Base-by-base conservation (phyloP, 225 moss, liverwort and hornwort species). In the Neckera pumila region DNA sequence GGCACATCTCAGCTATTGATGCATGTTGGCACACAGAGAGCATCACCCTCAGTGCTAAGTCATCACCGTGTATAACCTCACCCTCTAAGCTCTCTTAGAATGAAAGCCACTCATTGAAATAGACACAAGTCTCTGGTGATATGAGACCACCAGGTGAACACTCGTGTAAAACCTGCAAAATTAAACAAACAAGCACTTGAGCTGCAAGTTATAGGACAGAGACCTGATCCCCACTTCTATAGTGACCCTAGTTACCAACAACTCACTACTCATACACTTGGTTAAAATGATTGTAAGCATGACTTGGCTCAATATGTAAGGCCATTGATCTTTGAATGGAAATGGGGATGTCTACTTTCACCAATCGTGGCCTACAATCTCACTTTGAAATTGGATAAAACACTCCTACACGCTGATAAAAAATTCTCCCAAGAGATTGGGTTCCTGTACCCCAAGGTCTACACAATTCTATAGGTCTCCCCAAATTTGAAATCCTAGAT, bases 101-200 rank as follows among this genome's bases (percentile, higher is more conserved):
- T 79, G 94, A 76, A 84, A 97, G 93, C 98, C 98, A 98, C 12
- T 93, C 89, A 53, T 95, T 89, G 87, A 91, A 98, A 83, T 98
- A 98, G 58, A 96, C 92, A 90, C 98, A 98, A 72, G 96, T 97
- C 86, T 96, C 95, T 65, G 98, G 98, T 64, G 97, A 98, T 81
- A 98, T 92, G 36, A 94, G 91, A 86, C 97, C 98, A 88, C 95
- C 95, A 51, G 95, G 95, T 58, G 93, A 45, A 87, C 98, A 98
- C 75, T 97, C 96, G 43, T 91, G 97, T 85, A 98, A 92, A 87
- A 98, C 98, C 98, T 98, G 92, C 87, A 91, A 82, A 61, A 66
- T 89, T 62, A 10, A 87, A 89, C 83, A 59, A 72, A 88, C 56
- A 88, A 57, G 31, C 63, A 70, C 33, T 63, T 91, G 34, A 79